Conservation (phyloP, 129 eudicot species). For the Silybum marianum region DNA sequence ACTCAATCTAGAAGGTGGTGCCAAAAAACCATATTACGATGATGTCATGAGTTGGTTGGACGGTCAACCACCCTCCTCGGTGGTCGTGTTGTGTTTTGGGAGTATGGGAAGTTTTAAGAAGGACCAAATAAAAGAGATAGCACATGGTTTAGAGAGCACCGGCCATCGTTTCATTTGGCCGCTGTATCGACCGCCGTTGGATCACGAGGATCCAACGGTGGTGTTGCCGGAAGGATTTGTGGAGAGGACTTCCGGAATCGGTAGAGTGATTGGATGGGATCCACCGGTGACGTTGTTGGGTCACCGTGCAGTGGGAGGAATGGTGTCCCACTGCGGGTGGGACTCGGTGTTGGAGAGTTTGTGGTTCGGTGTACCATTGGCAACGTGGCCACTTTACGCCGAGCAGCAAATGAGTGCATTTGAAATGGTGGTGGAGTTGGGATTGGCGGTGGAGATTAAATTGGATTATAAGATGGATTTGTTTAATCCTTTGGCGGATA, state of each 20-base stretch:
- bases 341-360: conserved; percentile 22
- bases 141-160: not conserved
- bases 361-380: conserved; percentile 23
- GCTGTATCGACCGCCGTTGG: conserved; percentile 14
- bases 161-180: conserved; percentile 25
- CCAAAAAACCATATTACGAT: not conserved
- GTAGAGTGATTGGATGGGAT: conserved; percentile 22
- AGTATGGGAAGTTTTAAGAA: not conserved
- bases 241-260: not conserved
- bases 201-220: not conserved
- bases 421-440: conserved; percentile 25
- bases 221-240: conserved; percentile 21
- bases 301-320: conserved; percentile 15
- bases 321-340: conserved; percentile 23
- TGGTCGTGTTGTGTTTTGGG: not conserved
- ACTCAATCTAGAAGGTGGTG: not conserved
- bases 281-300: not conserved
- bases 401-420: conserved; percentile 27
- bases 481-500: not conserved
- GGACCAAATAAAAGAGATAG: not conserved
- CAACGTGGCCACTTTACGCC: conserved; percentile 17
- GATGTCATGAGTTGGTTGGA: not conserved
- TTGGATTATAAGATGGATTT: conserved; percentile 12
- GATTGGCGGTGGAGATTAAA: conserved; percentile 19
- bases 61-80: not conserved